Evolutionary conservation across 2,329 filamentous ascomycete species (phyloP).

Genomic region (Myrmaecium sp.): DNA sequence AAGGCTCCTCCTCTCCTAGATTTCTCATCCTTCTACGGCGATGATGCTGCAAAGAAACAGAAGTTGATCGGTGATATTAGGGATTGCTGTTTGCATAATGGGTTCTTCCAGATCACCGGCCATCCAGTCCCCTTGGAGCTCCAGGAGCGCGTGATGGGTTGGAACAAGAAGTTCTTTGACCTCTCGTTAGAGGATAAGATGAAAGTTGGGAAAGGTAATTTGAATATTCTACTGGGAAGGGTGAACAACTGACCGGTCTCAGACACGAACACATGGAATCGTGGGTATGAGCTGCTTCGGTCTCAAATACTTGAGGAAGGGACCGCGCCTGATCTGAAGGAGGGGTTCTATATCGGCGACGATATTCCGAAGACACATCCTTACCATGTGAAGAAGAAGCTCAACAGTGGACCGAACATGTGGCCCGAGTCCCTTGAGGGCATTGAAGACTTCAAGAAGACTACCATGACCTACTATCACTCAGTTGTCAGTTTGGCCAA

Average conservation of each 20-base stretch:
- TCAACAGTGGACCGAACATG: conserved; percentile 24
- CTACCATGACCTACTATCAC: conserved; percentile 24
- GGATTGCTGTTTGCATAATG: conserved; percentile 18
- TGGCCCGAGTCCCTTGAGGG: conserved; percentile 16
- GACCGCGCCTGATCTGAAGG: conserved; percentile 26
- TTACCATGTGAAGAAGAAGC: conserved; percentile 10
- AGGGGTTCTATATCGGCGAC: conserved; percentile 27
- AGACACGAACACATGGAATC: conserved; percentile 24
- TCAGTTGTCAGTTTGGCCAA: conserved; percentile 22
- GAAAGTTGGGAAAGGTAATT: conserved; percentile 19
- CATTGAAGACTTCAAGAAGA: conserved; percentile 18
- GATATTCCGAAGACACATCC: conserved; percentile 23
- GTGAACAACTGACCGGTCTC: conserved; percentile 2
- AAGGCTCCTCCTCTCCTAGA: conserved; percentile 5
- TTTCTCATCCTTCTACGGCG: conserved; percentile 10
- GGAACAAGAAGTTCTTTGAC: conserved; percentile 24
- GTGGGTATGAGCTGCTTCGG: conserved; percentile 26
- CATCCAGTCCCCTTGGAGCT: conserved; percentile 23
- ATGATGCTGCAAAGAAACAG: conserved; percentile 10
- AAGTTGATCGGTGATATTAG: conserved; percentile 14
- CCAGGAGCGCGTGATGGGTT: conserved; percentile 21
- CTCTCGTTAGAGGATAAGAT: conserved; percentile 26
- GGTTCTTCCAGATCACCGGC: conserved; percentile 30
- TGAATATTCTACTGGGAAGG: neutral
- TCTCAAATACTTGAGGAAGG: conserved; percentile 27